phyloP scores from a whole-genome alignment of 495 filamentous ascomycete species.

The Aspergillus olivimuriae region DNA sequence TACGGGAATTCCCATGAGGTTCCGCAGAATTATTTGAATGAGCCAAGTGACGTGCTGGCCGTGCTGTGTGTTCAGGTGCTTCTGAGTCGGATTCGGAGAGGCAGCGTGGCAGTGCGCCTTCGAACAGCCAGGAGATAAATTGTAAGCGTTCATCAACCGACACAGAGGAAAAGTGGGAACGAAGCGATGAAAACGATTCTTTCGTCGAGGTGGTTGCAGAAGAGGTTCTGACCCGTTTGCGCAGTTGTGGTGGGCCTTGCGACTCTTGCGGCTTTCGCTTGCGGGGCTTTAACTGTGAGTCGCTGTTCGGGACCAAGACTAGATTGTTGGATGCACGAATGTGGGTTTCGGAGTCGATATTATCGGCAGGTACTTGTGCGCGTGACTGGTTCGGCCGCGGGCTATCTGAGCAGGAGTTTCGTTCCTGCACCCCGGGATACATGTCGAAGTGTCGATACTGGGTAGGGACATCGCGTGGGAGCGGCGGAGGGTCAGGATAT shows the following conservation, averaged over 20 bases:
- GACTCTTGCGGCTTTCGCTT: conserved; percentile 10
- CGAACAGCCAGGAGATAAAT: conserved; percentile 19
- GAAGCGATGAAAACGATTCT: conserved; percentile 11
- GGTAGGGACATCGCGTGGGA: conserved; percentile 7
- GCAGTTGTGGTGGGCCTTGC: not conserved
- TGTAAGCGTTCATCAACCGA: conserved; percentile 12
- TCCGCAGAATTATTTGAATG: not conserved
- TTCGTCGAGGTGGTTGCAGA: not conserved
- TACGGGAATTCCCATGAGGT: conserved; percentile 10
- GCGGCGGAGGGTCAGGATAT: conserved; percentile 15
- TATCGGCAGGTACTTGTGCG: not conserved
- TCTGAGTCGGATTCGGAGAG: conserved; percentile 5
- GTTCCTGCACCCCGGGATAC: not conserved
- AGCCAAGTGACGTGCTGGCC: conserved; percentile 5
- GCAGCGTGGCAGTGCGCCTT: conserved; percentile 13
- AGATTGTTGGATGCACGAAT: not conserved
- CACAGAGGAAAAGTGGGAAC: conserved; percentile 13
- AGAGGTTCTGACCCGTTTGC: conserved; percentile 9
- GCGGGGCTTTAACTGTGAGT: not conserved
- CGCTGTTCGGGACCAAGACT: not conserved
- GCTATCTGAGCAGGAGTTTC: not conserved
- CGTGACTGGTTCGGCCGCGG: not conserved
- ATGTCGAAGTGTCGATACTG: conserved; percentile 1
- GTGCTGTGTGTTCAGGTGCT: conserved; percentile 9
- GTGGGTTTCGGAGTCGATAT: not conserved